Evolutionary conservation across 2,329 filamentous ascomycete species (phyloP).

Genomic region (Fusarium tricinctum): DNA sequence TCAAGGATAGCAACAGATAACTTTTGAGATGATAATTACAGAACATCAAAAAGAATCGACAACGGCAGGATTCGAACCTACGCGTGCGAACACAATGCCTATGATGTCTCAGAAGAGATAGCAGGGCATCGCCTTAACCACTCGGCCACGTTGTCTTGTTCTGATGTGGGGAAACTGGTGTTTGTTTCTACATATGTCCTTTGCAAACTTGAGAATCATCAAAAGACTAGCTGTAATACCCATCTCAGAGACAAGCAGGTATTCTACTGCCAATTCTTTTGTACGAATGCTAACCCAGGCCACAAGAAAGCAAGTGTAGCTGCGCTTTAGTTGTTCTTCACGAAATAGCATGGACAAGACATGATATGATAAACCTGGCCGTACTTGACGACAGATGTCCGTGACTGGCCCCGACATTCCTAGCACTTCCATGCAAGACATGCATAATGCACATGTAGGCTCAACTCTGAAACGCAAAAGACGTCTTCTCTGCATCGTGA

Average conservation of each 20-base stretch:
- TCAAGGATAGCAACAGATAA: not conserved
- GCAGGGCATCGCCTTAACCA: conserved; percentile 41
- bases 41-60: conserved; percentile 17
- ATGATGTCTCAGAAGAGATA: conserved; percentile 28
- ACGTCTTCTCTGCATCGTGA: not conserved
- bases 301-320: not conserved
- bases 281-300: not conserved
- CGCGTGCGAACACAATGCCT: conserved; percentile 40
- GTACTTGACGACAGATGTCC: not conserved
- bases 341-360: not conserved
- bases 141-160: conserved; percentile 30
- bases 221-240: no score
- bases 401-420: not conserved
- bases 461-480: not conserved
- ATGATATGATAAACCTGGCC: not conserved
- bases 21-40: no score
- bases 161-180: not conserved
- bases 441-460: not conserved
- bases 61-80: conserved; percentile 40
- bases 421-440: not conserved
- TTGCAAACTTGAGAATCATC: no score
- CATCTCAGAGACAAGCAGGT: not conserved
- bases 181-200: not conserved
- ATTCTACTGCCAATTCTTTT: not conserved
- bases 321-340: not conserved